Evolutionary conservation across 345 rosid genomes (phyloP).

Genomic region (Euphorbia pulcherrima): DNA sequence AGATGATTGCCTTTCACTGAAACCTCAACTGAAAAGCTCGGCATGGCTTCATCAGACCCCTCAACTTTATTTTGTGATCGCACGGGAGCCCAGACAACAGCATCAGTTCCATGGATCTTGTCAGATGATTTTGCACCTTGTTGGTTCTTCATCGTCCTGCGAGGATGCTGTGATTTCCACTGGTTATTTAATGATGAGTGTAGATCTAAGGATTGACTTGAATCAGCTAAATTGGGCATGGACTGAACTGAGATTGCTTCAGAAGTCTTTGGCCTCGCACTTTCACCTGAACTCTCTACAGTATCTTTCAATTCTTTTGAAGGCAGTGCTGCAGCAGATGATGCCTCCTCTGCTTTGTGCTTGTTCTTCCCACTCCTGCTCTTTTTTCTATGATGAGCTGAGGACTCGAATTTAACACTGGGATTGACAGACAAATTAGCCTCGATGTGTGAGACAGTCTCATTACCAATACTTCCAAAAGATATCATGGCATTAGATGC

Average conservation of each 20-base stretch:
- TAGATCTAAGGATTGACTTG: constrained; percentile 46
- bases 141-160: constrained; percentile 47
- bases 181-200: constrained; percentile 43
- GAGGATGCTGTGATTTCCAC: constrained; percentile 68
- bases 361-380: constrained; percentile 57
- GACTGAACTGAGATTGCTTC: constrained; percentile 36
- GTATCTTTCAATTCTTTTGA: constrained; percentile 34
- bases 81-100: constrained; percentile 88
- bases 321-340: constrained; percentile 22
- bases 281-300: constrained; percentile 33
- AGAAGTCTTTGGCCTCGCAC: constrained; percentile 35
- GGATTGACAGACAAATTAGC: constrained; percentile 35
- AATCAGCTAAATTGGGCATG: constrained; percentile 35
- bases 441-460: constrained; percentile 33
- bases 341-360: constrained; percentile 55
- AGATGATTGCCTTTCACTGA: constrained; percentile 47
- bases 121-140: constrained; percentile 51
- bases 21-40: constrained; percentile 37
- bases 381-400: constrained; percentile 49
- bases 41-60: constrained; percentile 43
- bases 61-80: constrained; percentile 58
- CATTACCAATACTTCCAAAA: constrained; percentile 30
- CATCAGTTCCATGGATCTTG: constrained; percentile 44
- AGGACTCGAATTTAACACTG: constrained; percentile 38
- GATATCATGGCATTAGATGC: constrained; percentile 31